phyloP scores from a whole-genome alignment of 805 yeast species.

The Candida incommunis region DNA sequence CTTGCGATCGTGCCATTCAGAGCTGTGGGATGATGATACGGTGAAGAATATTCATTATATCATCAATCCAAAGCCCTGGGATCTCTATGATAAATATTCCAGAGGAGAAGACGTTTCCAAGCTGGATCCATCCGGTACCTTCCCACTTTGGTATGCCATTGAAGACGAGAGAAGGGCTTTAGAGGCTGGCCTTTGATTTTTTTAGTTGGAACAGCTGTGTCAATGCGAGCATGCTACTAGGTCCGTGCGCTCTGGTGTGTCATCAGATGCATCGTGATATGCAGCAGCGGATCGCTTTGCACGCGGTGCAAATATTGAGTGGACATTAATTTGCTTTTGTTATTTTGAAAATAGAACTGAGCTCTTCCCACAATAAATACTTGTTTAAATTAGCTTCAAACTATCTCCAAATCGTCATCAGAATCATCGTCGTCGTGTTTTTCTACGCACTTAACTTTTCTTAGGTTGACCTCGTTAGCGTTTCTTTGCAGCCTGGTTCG shows the following conservation, averaged over 20 bases:
- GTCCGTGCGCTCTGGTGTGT: too few relatives aligned
- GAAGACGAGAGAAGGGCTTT: constrained; percentile 16
- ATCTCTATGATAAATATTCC: constrained; percentile 18
- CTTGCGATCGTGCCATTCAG: constrained; percentile 28
- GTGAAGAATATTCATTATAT: constrained; percentile 48
- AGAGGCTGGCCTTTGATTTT: constrained; percentile 1
- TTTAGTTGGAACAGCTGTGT: neutral
- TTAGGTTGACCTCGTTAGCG: constrained; percentile 21
- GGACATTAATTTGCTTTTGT: too few relatives aligned
- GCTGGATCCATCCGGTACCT: constrained; percentile 33
- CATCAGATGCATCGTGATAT: too few relatives aligned
- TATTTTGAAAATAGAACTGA: too few relatives aligned
- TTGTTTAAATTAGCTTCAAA: too few relatives aligned
- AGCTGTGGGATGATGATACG: constrained; percentile 32
- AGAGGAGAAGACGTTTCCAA: constrained; percentile 13
- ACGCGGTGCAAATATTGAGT: too few relatives aligned
- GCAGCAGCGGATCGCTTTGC: too few relatives aligned
- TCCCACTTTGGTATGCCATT: constrained; percentile 35
- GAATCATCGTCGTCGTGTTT: constrained; percentile 18
- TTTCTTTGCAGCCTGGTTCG: constrained; percentile 12
- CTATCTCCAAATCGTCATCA: constrained; percentile 23
- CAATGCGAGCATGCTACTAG: neutral
- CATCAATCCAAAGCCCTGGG: constrained; percentile 50
- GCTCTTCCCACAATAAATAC: too few relatives aligned
- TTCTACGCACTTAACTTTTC: constrained; percentile 7